Percentiles rank a stretch among this genome's conserved stretches.
Evolutionary conservation across 2,329 filamentous ascomycete species (phyloP).

Genomic region (Byssoonygena ceratinophila): DNA sequence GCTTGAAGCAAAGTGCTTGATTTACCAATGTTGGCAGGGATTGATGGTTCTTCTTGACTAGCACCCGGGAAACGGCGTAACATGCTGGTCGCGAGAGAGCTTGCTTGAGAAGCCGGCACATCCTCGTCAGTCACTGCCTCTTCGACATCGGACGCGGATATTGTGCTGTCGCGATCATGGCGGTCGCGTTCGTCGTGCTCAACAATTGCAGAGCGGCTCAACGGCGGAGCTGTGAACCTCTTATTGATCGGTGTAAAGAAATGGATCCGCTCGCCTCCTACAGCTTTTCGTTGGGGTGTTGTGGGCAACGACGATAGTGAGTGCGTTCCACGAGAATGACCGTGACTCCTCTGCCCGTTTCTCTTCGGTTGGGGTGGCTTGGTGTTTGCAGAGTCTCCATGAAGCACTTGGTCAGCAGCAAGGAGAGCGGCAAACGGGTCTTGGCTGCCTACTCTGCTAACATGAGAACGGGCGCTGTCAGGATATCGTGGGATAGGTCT

Average conservation of each 20-base stretch:
- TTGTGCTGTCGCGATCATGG: constrained; percentile 74
- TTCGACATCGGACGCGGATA: constrained; percentile 54
- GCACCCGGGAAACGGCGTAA: constrained; percentile 47
- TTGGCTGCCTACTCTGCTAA: constrained; percentile 45
- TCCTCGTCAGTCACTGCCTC: constrained; percentile 51
- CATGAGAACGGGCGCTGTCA: constrained; percentile 31
- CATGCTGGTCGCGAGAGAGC: constrained; percentile 65
- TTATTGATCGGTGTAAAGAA: constrained; percentile 52
- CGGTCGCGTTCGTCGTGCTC: constrained; percentile 40
- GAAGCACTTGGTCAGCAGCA: constrained; percentile 62
- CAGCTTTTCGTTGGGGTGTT: constrained; percentile 53
- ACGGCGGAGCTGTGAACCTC: constrained; percentile 24
- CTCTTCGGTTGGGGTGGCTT: constrained; percentile 52
- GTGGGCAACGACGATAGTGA: constrained; percentile 75
- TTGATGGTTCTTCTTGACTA: constrained; percentile 29
- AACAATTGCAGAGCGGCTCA: constrained; percentile 22
- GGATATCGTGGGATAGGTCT: constrained; percentile 34
- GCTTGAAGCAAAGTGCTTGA: constrained; percentile 46
- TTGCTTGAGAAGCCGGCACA: constrained; percentile 63
- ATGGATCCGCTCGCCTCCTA: constrained; percentile 38
- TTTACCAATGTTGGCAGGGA: constrained; percentile 32
- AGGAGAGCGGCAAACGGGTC: constrained; percentile 68
- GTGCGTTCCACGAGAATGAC: constrained; percentile 65
- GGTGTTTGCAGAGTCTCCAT: constrained; percentile 63
- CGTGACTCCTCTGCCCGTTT: constrained; percentile 41